These are phyloP conservation scores for Cadophora sp. DNA, from an alignment of 2,329 filamentous ascomycete genomes.

Conservation along the genomic window DNA sequence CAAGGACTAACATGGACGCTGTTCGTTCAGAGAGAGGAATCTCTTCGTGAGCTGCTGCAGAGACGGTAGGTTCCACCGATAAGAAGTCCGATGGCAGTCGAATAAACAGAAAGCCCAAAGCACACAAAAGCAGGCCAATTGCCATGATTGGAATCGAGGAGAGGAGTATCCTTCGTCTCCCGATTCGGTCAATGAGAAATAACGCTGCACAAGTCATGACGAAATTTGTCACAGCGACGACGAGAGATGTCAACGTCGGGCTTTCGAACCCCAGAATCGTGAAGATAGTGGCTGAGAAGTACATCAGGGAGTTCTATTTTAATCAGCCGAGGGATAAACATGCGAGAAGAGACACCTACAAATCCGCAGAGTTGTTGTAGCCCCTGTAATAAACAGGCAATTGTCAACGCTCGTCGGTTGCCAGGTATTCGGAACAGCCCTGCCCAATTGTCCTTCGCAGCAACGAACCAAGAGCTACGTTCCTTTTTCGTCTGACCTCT, in stretches of 20 bases:
- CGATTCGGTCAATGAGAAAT: conserved; percentile 78
- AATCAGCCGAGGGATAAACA: conserved; percentile 16
- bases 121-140: conserved; percentile 72
- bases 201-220: conserved; percentile 79
- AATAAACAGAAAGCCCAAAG: conserved; percentile 73
- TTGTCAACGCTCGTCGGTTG: conserved; percentile 77
- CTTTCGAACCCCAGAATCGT: conserved; percentile 77
- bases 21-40: conserved; percentile 37
- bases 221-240: conserved; percentile 84
- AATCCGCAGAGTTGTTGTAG: conserved; percentile 90
- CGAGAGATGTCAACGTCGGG: conserved; percentile 80
- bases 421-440: conserved; percentile 63
- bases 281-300: conserved; percentile 86
- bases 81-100: conserved; percentile 39
- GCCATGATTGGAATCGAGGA: conserved; percentile 87
- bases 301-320: conserved; percentile 83
- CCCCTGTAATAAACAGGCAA: conserved; percentile 86
- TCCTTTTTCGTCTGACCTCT: conserved; percentile 34
- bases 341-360: conserved; percentile 52
- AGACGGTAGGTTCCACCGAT: conserved; percentile 38
- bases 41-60: conserved; percentile 32
- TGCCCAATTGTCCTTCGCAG: conserved; percentile 51
- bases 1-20: conserved; percentile 66
- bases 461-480: conserved; percentile 34
- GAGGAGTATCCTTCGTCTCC: conserved; percentile 80